These are phyloP conservation scores for Diaporthe aspalathi DNA, from an alignment of 2,329 filamentous ascomycete genomes.

Conservation along the genomic window DNA sequence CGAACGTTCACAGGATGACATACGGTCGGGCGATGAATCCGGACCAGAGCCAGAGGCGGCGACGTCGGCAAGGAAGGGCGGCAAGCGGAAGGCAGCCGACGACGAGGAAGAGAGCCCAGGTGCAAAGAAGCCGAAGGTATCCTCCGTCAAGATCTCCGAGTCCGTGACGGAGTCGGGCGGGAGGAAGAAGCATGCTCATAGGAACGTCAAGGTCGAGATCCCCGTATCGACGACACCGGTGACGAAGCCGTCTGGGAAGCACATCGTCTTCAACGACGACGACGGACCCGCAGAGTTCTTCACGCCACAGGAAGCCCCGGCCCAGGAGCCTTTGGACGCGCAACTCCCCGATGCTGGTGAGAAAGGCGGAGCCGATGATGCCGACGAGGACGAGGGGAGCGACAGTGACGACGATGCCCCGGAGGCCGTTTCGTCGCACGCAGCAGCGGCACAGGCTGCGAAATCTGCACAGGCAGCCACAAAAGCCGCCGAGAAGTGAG, in stretches of 20 bases:
- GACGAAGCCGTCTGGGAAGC: conserved; percentile 40
- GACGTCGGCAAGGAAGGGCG: conserved; percentile 29
- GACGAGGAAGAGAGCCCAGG: neutral
- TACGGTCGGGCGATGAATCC: conserved; percentile 17
- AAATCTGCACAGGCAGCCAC: conserved; percentile 59
- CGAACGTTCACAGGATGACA: conserved; percentile 33
- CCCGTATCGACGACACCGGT: conserved; percentile 43
- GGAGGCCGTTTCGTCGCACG: conserved; percentile 67
- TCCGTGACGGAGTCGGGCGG: conserved; percentile 35
- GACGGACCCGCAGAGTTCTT: conserved; percentile 45
- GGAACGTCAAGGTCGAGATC: conserved; percentile 40
- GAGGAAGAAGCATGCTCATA: conserved; percentile 38
- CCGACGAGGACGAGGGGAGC: conserved; percentile 44
- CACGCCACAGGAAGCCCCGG: conserved; percentile 46
- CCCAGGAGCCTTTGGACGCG: conserved; percentile 41
- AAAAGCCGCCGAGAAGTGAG: conserved; percentile 65
- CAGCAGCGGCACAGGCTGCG: conserved; percentile 59
- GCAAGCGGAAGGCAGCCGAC: conserved; percentile 35
- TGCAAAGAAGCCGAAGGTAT: conserved; percentile 42
- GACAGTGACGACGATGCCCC: conserved; percentile 64
- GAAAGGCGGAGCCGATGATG: conserved; percentile 38
- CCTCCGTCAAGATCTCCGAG: conserved; percentile 41
- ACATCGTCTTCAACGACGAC: conserved; percentile 48
- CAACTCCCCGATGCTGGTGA: conserved; percentile 36
- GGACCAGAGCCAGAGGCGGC: conserved; percentile 12